These are phyloP conservation scores for Leishmania martiniquensis DNA, from an alignment of 208 protist genomes.

Conservation along the genomic window DNA sequence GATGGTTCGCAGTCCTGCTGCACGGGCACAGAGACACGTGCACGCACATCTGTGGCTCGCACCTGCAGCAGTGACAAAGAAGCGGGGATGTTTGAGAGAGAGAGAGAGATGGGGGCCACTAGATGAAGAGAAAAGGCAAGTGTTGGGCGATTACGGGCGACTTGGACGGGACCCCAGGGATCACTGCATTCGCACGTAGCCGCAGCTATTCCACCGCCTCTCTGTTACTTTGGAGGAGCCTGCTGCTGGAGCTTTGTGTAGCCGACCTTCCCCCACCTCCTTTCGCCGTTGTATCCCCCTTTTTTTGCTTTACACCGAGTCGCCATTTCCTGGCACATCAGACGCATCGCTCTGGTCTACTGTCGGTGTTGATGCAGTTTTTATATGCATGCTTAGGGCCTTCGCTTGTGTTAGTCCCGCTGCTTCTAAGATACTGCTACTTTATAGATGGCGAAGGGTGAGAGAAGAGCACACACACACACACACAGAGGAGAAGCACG, in stretches of 20 bases:
- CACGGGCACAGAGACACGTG: not conserved
- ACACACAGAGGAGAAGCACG: no score
- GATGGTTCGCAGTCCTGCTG: not conserved
- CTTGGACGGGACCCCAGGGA: not conserved
- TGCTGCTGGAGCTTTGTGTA: no score
- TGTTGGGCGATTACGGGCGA: not conserved
- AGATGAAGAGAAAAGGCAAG: not conserved
- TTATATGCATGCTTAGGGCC: not conserved
- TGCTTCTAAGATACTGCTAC: constrained; percentile 2
- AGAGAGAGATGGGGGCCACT: not conserved
- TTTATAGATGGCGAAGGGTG: constrained; percentile 8
- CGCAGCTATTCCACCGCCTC: not conserved
- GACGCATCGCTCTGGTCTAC: not conserved
- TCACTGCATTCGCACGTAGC: not conserved
- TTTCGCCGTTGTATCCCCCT: no score
- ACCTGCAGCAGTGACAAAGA: not conserved
- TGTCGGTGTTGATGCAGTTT: not conserved
- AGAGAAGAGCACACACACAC: constrained; percentile 2
- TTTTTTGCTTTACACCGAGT: no score
- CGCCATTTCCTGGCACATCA: not conserved
- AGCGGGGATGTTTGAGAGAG: not conserved
- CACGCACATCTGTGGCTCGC: not conserved
- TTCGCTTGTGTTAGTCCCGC: not conserved
- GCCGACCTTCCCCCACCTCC: no score
- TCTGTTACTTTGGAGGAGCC: not conserved